phyloP scores from a whole-genome alignment of 345 rosid species.

The Melaleuca alternifolia region DNA sequence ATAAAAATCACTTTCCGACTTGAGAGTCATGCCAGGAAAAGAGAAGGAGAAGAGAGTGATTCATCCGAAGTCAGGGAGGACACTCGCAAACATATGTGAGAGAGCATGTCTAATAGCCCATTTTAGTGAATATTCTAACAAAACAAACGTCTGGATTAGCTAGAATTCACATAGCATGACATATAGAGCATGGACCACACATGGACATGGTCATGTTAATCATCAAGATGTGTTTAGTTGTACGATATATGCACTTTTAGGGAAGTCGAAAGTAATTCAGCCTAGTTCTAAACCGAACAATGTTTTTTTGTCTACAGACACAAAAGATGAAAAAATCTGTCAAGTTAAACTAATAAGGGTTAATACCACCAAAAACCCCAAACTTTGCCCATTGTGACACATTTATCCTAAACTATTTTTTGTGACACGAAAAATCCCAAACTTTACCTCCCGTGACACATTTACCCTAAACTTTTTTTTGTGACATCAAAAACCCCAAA shows the following conservation, averaged over 20 bases:
- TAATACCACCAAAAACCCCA: no score
- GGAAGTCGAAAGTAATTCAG: neutral
- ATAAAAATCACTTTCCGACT: no score
- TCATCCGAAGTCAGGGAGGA: neutral
- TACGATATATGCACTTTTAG: no score
- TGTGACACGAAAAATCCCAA: no score
- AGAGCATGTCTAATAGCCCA: neutral
- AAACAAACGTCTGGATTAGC: neutral
- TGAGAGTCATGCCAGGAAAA: no score
- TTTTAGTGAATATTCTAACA: neutral
- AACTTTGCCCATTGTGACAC: no score
- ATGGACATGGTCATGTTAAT: accelerated
- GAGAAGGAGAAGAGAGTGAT: neutral
- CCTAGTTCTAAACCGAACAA: neutral
- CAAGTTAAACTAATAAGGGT: neutral
- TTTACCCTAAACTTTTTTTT: no score
- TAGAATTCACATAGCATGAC: neutral
- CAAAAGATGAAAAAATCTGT: neutral
- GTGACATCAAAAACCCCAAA: no score
- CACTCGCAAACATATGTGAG: neutral
- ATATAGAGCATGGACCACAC: neutral
- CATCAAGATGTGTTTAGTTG: neutral
- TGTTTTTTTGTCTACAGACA: no score
- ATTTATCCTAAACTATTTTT: no score
- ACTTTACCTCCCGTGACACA: no score